Evolutionary conservation across 306 rosid genomes (phyloP), one percentile per base, ranked within the genome.

Genomic region (Casuarina cunninghamiana): DNA sequence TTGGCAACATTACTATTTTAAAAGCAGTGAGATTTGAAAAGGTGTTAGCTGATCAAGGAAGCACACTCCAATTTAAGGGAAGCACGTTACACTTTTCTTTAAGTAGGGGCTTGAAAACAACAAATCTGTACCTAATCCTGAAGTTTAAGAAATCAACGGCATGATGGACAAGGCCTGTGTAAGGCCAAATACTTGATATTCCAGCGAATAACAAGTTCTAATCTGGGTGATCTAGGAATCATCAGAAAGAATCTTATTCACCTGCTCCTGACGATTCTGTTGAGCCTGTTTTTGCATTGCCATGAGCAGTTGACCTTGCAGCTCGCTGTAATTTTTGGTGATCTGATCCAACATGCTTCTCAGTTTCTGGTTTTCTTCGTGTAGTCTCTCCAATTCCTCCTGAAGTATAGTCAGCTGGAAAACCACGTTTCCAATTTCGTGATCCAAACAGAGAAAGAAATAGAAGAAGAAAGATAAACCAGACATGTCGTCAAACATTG

Each of bases 321-420:
- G 74, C 71, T 87, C 86, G 51, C 72, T 66, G 75, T 87, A 84
- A 54, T 79, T 84, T 77, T 57, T 87, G 58, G 81, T 79, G 58
- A 87, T 81, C 78, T 84, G 88, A 53, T 87, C 88, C 75, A 87
- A 69, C 81, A 66, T 67, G 48, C 17, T 76, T 70, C 63, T 84
- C 62, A 87, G 21, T 51, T 69, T 87, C 39, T 26, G 16, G 72
- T 87, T 87, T 57, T 87, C 90, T 73, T 77, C 84, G 53, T 81
- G 86, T 26, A 87, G 55, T 73, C 72, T 87, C 57, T 73, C 35
- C 61, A 87, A 77, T 75, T 87, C 84, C 53, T 50, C 75, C 76
- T 65, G 72, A 65, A 84, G 42, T 41, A 1, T 65, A 45, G 50
- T 74, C 72, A 70, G 1, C 89, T 86, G 69, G 57, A 11, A 46